Percentiles rank a stretch among this genome's conserved stretches.
These are phyloP conservation scores for Sporothrix phasma DNA, from an alignment of 2,329 filamentous ascomycete species.

Conservation along the genomic window DNA sequence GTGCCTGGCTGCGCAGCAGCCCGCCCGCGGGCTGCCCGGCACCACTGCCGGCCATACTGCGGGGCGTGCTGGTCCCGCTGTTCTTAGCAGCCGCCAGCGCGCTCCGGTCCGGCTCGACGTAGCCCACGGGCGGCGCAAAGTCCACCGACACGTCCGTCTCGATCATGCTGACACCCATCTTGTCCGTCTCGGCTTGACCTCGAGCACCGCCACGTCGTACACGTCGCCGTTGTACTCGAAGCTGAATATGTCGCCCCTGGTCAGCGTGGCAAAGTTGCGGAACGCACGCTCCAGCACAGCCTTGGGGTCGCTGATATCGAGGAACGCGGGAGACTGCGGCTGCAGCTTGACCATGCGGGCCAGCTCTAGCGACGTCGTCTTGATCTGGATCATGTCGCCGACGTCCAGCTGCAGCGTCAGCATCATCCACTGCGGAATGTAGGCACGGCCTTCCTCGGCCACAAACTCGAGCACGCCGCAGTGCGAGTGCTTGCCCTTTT, in stretches of 20 bases:
- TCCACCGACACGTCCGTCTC: conserved; percentile 96
- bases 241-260: conserved; percentile 88
- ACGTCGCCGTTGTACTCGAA: conserved; percentile 94
- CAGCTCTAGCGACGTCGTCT: conserved; percentile 83
- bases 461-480: conserved; percentile 96
- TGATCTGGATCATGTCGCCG: conserved; percentile 89
- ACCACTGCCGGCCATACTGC: conserved; percentile 55
- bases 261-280: conserved; percentile 87
- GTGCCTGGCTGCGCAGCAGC: conserved; percentile 69
- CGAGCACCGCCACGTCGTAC: conserved; percentile 86
- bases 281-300: conserved; percentile 95
- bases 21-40: conserved; percentile 61
- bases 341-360: conserved; percentile 94
- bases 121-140: conserved; percentile 87
- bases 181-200: conserved; percentile 75
- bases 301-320: conserved; percentile 95
- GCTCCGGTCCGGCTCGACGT: conserved; percentile 70
- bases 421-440: conserved; percentile 98
- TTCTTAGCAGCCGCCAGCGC: conserved; percentile 19
- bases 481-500: conserved; percentile 71
- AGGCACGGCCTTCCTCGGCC: conserved; percentile 91
- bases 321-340: conserved; percentile 83
- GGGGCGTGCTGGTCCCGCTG: conserved; percentile 80
- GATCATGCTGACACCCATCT: conserved; percentile 84
- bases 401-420: conserved; percentile 79